phyloP scores from a whole-genome alignment of 2,329 filamentous ascomycete species.

The Alternaria incomplexa region DNA sequence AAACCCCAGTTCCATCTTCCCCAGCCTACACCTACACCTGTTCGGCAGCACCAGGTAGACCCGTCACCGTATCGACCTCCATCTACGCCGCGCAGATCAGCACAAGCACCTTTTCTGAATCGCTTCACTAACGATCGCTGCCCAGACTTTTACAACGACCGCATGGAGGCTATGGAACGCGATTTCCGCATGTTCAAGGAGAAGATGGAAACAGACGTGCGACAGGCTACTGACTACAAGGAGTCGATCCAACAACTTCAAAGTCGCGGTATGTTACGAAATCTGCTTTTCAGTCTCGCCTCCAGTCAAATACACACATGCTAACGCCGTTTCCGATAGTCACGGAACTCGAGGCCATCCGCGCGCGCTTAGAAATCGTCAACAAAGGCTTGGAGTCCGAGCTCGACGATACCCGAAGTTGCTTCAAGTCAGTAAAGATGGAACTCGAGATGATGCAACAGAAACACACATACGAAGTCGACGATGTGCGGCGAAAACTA shows the following conservation, averaged over 20 bases:
- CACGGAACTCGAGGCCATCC: conserved; percentile 62
- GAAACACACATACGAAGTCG: conserved; percentile 59
- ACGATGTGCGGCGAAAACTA: conserved; percentile 60
- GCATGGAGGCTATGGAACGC: conserved; percentile 76
- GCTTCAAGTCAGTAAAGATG: conserved; percentile 56
- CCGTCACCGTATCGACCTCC: conserved; percentile 21
- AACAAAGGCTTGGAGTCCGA: conserved; percentile 70
- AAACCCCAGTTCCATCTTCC: conserved; percentile 29
- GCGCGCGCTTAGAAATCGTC: conserved; percentile 56
- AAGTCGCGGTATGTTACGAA: conserved; percentile 66
- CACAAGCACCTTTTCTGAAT: conserved; percentile 66
- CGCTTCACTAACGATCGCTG: conserved; percentile 74
- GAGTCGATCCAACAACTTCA: conserved; percentile 78
- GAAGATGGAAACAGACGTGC: conserved; percentile 72
- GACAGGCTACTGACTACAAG: conserved; percentile 72
- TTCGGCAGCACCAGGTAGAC: conserved; percentile 14
- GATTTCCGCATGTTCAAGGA: conserved; percentile 75
- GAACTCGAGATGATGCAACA: conserved; percentile 60
- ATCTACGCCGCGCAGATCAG: conserved; percentile 37
- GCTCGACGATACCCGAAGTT: conserved; percentile 66
- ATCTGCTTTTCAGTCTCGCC: not conserved
- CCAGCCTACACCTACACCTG: conserved; percentile 31
- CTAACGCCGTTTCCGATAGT: conserved; percentile 46
- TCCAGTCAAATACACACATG: not conserved
- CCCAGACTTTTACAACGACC: conserved; percentile 79